Conservation (phyloP, 2,329 filamentous ascomycete genomes). For the Colletotrichum nymphaeae region DNA sequence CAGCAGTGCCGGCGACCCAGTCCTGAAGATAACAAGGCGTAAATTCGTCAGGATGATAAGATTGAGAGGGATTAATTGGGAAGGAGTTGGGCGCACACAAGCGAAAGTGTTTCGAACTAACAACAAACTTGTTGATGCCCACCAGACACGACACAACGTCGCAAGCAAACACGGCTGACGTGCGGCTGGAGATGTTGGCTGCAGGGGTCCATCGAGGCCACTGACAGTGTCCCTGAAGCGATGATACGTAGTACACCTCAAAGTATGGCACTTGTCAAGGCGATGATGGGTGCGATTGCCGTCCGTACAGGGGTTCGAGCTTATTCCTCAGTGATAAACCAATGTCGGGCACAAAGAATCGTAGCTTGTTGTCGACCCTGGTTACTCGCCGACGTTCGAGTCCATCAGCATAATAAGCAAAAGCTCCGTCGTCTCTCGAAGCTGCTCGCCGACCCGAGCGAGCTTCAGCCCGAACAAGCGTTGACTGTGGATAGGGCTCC, state of each 20-base stretch:
- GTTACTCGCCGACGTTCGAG: neutral
- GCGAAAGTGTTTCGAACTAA: slow-evolving; percentile 3
- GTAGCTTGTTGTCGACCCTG: neutral
- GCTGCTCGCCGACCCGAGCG: neutral
- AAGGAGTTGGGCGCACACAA: neutral
- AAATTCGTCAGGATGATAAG: neutral
- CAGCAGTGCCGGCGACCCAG: neutral
- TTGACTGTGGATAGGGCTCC: neutral
- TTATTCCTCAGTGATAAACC: neutral
- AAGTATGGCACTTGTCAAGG: neutral
- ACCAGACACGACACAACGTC: neutral
- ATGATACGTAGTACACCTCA: neutral
- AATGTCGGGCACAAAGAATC: neutral
- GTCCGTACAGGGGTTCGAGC: too few relatives aligned
- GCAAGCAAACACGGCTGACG: neutral
- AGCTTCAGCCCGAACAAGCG: neutral
- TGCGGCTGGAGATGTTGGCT: neutral
- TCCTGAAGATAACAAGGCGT: neutral
- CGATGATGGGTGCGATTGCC: neutral
- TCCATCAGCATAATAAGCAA: neutral
- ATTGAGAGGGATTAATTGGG: neutral
- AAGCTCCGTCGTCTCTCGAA: neutral
- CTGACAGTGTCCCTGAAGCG: neutral
- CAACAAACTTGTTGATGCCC: neutral
- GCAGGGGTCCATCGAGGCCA: neutral